Conservation (phyloP, 2,329 filamentous ascomycete genomes). For the Trichoderma sp. region DNA sequence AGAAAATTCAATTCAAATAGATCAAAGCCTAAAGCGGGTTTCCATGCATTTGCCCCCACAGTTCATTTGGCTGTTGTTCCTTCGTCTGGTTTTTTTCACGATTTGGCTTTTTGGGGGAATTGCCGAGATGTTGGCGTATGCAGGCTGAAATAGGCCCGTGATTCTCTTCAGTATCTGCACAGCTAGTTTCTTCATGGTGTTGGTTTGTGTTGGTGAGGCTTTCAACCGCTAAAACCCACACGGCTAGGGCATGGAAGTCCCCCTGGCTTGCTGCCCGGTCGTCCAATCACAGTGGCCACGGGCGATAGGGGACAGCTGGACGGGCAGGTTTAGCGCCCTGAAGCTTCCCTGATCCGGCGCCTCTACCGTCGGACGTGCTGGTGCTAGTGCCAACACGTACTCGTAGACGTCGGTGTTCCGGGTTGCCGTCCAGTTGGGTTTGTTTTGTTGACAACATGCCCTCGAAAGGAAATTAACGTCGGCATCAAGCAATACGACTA, state of each 20-base stretch:
- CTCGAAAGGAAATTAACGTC: not conserved
- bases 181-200: not conserved
- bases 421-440: not conserved
- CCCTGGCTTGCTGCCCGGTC: not conserved
- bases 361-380: not conserved
- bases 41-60: not conserved
- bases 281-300: not conserved
- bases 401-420: not conserved
- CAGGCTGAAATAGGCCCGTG: not conserved
- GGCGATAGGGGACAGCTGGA: not conserved
- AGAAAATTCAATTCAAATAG: not conserved
- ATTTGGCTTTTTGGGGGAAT: not conserved
- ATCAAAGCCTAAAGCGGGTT: not conserved
- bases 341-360: constrained; percentile 1
- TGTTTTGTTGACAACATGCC: not conserved
- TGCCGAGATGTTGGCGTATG: not conserved
- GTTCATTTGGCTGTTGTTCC: not conserved
- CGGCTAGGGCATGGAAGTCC: not conserved
- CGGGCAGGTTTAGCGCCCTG: not conserved
- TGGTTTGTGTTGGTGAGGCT: not conserved
- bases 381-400: not conserved
- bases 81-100: not conserved
- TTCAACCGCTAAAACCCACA: not conserved
- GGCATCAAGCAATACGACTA: not conserved
- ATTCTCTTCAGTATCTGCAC: not conserved